Conservation (phyloP, 371 early-diverging fungal genomes). For the Coemansia sp. region DNA sequence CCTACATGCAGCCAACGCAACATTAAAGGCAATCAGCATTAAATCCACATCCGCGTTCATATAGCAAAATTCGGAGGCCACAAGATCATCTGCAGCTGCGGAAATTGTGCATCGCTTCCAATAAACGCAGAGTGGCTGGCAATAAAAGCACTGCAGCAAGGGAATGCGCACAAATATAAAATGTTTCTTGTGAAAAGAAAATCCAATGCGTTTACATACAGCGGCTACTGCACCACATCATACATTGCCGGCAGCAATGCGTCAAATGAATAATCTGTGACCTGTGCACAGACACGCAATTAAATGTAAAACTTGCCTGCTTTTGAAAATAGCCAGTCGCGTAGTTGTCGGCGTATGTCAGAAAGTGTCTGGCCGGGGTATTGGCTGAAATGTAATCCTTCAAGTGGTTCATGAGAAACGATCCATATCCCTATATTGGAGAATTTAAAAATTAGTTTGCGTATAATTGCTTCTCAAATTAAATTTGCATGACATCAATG, state of each 20-base stretch:
- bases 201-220: background rate
- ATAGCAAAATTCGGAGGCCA: background rate
- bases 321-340: slow-evolving; percentile 99
- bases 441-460: background rate
- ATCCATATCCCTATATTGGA: slow-evolving; percentile 83
- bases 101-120: background rate
- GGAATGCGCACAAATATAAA: background rate
- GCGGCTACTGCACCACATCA: slow-evolving; percentile 4
- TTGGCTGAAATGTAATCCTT: slow-evolving; percentile 82
- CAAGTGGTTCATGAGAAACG: slow-evolving; percentile 89
- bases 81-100: background rate
- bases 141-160: background rate
- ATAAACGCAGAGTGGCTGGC: background rate
- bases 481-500: background rate
- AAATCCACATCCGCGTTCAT: background rate
- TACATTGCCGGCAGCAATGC: slow-evolving; percentile 6
- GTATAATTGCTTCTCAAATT: background rate
- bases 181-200: background rate
- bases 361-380: slow-evolving; percentile 78
- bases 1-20: slow-evolving; percentile 55
- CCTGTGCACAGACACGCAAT: slow-evolving; percentile 7
- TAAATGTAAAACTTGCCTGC: slow-evolving; percentile 63
- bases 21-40: slow-evolving; percentile 1
- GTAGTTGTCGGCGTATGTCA: slow-evolving; percentile 99
- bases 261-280: background rate